Percentiles rank a stretch among this genome's conserved stretches.
Conservation (phyloP, 2,329 filamentous ascomycete genomes). For the Stemphylium beticola region DNA sequence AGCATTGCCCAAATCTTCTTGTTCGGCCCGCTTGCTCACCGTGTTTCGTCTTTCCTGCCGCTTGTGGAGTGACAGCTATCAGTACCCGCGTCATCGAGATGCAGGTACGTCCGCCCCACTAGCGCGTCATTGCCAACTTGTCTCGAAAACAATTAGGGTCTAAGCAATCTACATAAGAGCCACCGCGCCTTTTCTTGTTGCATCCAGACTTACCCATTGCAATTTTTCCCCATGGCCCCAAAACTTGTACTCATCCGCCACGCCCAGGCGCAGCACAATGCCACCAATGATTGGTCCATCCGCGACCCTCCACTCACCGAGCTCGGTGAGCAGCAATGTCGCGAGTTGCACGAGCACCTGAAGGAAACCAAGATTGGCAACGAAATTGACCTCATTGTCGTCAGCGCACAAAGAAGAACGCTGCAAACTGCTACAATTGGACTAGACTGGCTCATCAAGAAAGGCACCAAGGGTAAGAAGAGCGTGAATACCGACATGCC, state of each 20-base stretch:
- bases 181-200: background rate
- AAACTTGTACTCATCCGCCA: slow-evolving; percentile 55
- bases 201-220: background rate
- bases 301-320: slow-evolving; percentile 52
- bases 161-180: slow-evolving; percentile 2
- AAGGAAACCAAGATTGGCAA: slow-evolving; percentile 46
- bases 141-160: background rate
- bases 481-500: too few relatives aligned
- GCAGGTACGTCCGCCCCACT: slow-evolving; percentile 23
- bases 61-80: slow-evolving; percentile 3
- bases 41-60: slow-evolving; percentile 3
- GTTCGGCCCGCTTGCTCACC: slow-evolving; percentile 1
- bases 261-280: slow-evolving; percentile 55
- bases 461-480: slow-evolving; percentile 47
- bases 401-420: slow-evolving; percentile 70
- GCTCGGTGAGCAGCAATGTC: slow-evolving; percentile 51
- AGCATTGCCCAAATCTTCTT: slow-evolving; percentile 1
- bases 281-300: slow-evolving; percentile 49
- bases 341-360: slow-evolving; percentile 48
- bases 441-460: slow-evolving; percentile 63
- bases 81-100: slow-evolving; percentile 20
- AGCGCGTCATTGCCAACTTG: slow-evolving; percentile 18
- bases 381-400: slow-evolving; percentile 62
- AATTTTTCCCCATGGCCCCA: slow-evolving; percentile 47
- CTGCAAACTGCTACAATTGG: slow-evolving; percentile 67